A percentile compares a stretch with the other conserved stretches of the same genome.
Conservation (phyloP, 768 basidiomycete species). For the Podaxis sp. region DNA sequence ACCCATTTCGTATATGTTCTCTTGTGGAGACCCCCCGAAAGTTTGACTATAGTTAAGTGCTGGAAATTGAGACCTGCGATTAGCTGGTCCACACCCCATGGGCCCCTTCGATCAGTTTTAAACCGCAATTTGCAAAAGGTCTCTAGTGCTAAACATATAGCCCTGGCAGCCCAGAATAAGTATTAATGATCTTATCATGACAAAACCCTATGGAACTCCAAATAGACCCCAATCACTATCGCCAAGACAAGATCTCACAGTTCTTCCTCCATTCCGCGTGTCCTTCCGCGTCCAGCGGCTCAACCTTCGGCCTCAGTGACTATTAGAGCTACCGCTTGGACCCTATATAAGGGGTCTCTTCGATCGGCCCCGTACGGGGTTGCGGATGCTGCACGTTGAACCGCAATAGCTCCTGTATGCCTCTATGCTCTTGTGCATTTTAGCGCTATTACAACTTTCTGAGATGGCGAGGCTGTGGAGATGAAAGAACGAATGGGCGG, state of each 20-base stretch:
- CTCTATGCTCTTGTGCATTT: conserved; percentile 52
- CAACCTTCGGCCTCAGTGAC: not conserved
- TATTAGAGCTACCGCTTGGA: not conserved
- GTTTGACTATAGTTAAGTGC: no score
- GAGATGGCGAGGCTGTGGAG: conserved; percentile 61
- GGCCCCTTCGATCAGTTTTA: no score
- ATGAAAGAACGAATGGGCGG: conserved; percentile 80
- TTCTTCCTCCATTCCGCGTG: not conserved
- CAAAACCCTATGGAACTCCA: not conserved
- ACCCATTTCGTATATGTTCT: not conserved
- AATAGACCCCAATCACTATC: not conserved
- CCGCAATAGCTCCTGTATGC: conserved; percentile 67
- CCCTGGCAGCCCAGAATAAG: not conserved
- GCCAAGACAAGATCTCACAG: not conserved
- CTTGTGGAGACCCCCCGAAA: not conserved
- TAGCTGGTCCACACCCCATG: no score
- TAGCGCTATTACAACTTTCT: conserved; percentile 69
- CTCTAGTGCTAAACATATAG: not conserved
- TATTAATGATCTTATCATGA: not conserved
- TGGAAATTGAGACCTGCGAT: no score
- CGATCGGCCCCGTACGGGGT: conserved; percentile 60
- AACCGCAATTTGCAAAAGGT: no score
- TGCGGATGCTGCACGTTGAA: conserved; percentile 81
- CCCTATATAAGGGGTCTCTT: conserved; percentile 36
- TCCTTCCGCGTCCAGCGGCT: not conserved